Conservation (phyloP, 768 basidiomycete genomes). For the Pleurotus pulmonarius region DNA sequence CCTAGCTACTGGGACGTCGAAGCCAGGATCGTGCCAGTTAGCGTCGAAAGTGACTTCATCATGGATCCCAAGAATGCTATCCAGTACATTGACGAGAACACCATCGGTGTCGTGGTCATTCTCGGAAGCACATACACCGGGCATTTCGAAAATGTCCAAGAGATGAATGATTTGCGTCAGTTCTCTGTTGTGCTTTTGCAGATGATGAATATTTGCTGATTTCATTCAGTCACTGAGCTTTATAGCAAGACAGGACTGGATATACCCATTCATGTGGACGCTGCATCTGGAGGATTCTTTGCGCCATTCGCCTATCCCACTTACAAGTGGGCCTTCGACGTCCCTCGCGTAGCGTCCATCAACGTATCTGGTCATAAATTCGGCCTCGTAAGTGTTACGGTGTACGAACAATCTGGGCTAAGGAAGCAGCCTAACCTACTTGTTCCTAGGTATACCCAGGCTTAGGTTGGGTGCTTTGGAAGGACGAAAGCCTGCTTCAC, state of each 20-base stretch:
- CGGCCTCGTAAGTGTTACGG: slow-evolving; percentile 29
- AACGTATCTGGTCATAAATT: slow-evolving; percentile 61
- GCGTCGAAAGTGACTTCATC: slow-evolving; percentile 39
- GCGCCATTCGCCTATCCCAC: slow-evolving; percentile 60
- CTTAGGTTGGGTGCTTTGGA: slow-evolving; percentile 62
- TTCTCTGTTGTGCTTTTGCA: neutral
- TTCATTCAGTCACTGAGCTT: slow-evolving; percentile 43
- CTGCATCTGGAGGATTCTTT: slow-evolving; percentile 59
- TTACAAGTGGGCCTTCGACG: slow-evolving; percentile 55
- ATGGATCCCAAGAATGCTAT: slow-evolving; percentile 55
- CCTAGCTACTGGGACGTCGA: slow-evolving; percentile 60
- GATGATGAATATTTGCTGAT: neutral
- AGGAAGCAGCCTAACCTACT: slow-evolving; percentile 2
- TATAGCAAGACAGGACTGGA: slow-evolving; percentile 50
- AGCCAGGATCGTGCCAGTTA: slow-evolving; percentile 44
- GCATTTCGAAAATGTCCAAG: slow-evolving; percentile 56
- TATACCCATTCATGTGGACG: slow-evolving; percentile 68
- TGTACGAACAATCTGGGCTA: neutral
- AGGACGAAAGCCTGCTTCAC: slow-evolving; percentile 52
- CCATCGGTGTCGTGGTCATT: slow-evolving; percentile 62
- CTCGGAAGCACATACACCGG: slow-evolving; percentile 57
- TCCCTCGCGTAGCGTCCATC: slow-evolving; percentile 51
- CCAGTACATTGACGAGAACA: slow-evolving; percentile 61
- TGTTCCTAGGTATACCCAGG: slow-evolving; percentile 38
- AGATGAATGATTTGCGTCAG: slow-evolving; percentile 45